Percentiles rank a stretch among this genome's conserved stretches.
phyloP scores from a whole-genome alignment of 306 rosid genomes.

The Arachis hypogaea region DNA sequence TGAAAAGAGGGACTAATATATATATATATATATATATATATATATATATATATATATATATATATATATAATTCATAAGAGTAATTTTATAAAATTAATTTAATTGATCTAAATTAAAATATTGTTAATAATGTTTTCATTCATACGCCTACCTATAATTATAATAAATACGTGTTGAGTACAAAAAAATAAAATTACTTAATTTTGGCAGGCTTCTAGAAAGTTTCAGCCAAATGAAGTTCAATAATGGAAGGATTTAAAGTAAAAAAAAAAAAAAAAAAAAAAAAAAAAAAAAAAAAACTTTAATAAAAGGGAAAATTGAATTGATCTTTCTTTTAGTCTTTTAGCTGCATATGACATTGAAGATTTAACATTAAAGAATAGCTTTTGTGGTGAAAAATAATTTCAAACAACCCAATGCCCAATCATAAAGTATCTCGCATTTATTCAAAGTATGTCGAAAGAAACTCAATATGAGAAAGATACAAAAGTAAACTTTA shows the following conservation, averaged over 20 bases:
- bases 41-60: too few species aligned
- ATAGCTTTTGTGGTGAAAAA: not conserved
- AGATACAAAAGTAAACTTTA: not conserved
- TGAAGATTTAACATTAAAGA: not conserved
- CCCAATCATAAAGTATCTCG: not conserved
- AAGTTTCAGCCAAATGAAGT: not conserved
- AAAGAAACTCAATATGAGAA: too few species aligned
- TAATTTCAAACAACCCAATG: not conserved
- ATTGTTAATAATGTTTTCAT: too few species aligned
- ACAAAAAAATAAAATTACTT: too few species aligned
- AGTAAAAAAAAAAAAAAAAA: not conserved
- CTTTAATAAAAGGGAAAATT: not conserved
- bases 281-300: not conserved
- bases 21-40: too few species aligned
- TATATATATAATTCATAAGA: too few species aligned
- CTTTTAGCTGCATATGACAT: not conserved
- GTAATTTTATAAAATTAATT: too few species aligned
- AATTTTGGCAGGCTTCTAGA: not conserved
- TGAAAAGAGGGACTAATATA: too few species aligned
- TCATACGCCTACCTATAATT: too few species aligned
- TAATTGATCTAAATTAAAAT: too few species aligned
- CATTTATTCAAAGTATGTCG: not conserved
- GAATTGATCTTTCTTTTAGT: not conserved
- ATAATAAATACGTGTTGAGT: too few species aligned
- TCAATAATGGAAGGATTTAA: not conserved